These are phyloP conservation scores for Penicillium parvum DNA, from an alignment of 495 filamentous ascomycete genomes.

Conservation along the genomic window DNA sequence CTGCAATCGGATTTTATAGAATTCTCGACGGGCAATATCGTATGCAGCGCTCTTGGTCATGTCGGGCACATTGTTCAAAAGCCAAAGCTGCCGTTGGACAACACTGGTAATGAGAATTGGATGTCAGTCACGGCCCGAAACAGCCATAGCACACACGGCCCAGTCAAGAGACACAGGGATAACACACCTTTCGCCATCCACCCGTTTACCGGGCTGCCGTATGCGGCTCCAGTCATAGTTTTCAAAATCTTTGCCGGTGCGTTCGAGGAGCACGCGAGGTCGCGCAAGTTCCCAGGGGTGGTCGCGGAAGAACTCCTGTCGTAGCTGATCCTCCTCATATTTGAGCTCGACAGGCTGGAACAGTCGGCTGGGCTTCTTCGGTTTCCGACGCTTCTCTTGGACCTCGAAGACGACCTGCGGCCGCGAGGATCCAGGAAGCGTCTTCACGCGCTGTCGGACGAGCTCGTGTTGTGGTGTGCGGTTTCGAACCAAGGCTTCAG, in stretches of 20 bases:
- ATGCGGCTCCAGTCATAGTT: conserved; percentile 78
- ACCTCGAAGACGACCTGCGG: conserved; percentile 38
- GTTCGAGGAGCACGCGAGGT: conserved; percentile 78
- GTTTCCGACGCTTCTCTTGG: conserved; percentile 37
- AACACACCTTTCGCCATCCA: conserved; percentile 82
- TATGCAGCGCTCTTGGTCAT: conserved; percentile 69
- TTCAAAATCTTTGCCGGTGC: conserved; percentile 74
- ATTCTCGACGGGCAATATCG: conserved; percentile 82
- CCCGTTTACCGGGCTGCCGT: conserved; percentile 67
- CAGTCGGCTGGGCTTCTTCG: conserved; percentile 64
- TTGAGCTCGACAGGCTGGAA: conserved; percentile 74
- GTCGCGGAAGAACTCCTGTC: conserved; percentile 78
- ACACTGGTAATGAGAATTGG: conserved; percentile 55
- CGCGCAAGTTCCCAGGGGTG: conserved; percentile 97
- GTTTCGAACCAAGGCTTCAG: conserved; percentile 68
- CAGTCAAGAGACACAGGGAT: background rate
- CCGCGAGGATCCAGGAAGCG: conserved; percentile 26
- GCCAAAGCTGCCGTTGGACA: conserved; percentile 84
- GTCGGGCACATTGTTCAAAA: conserved; percentile 60
- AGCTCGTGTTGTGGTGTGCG: conserved; percentile 64
- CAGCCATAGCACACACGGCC: background rate
- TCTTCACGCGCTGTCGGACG: conserved; percentile 44
- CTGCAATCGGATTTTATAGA: conserved; percentile 75
- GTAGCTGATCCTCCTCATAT: conserved; percentile 82
- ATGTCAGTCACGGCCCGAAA: conserved; percentile 15